These are phyloP conservation scores for Acacia crassicarpa DNA, from an alignment of 306 rosid species.

Conservation along the genomic window DNA sequence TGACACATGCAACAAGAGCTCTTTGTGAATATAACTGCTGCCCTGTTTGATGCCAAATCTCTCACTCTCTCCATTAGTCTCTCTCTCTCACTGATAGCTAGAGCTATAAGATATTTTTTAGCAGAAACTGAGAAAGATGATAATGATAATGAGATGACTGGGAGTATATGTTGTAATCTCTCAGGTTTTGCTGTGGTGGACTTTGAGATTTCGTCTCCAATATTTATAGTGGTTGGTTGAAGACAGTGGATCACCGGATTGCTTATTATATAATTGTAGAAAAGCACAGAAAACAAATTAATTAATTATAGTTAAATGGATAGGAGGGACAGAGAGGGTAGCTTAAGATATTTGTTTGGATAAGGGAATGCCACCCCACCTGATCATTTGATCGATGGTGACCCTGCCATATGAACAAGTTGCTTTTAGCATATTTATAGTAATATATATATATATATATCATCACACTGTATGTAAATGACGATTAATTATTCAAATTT, in stretches of 20 bases:
- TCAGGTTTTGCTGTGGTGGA: slow-evolving; percentile 56
- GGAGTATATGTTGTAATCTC: slow-evolving; percentile 22
- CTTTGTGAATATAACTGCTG: slow-evolving; percentile 91
- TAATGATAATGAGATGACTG: background rate
- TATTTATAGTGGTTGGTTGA: slow-evolving; percentile 71
- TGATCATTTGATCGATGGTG: slow-evolving; percentile 66
- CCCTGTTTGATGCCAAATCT: slow-evolving; percentile 87
- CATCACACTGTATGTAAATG: slow-evolving; percentile 38
- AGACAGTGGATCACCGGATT: slow-evolving; percentile 33
- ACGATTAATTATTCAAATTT: slow-evolving; percentile 35
- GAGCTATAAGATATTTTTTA: background rate
- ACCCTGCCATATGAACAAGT: slow-evolving; percentile 53
- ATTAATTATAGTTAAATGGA: slow-evolving; percentile 45
- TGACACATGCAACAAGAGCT: slow-evolving; percentile 98
- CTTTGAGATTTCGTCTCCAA: slow-evolving; percentile 46
- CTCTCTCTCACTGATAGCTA: no score
- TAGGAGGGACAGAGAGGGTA: slow-evolving; percentile 27
- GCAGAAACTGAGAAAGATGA: background rate
- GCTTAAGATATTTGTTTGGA: slow-evolving; percentile 84
- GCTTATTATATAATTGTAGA: slow-evolving; percentile 37
- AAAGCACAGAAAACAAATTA: slow-evolving; percentile 18
- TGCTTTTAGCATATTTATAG: slow-evolving; percentile 43
- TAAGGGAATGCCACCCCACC: slow-evolving; percentile 64
- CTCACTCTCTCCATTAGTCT: slow-evolving; percentile 71
- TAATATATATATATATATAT: background rate